These are phyloP conservation scores for Colletotrichum echinochloae DNA, from an alignment of 2,329 filamentous ascomycete species.

Conservation along the genomic window DNA sequence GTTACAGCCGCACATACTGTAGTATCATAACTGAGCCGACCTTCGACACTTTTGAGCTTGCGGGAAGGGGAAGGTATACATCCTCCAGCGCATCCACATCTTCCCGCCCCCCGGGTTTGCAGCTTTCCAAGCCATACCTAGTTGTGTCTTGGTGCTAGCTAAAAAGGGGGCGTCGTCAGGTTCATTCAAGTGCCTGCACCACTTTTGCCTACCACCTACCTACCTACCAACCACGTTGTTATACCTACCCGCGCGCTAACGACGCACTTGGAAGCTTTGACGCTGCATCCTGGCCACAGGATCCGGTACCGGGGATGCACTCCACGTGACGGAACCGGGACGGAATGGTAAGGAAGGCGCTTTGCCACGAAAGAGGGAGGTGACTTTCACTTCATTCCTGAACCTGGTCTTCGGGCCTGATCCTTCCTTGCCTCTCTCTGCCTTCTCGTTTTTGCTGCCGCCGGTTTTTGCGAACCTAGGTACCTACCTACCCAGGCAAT, in stretches of 20 bases:
- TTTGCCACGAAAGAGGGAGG: not conserved
- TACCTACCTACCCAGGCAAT: not conserved
- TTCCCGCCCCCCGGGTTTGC: not conserved
- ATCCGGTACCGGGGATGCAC: conserved; percentile 11
- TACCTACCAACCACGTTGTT: not conserved
- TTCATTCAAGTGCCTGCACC: not conserved
- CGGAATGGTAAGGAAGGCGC: not conserved
- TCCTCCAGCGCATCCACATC: not conserved
- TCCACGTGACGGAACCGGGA: conserved; percentile 25
- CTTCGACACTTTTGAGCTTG: not conserved
- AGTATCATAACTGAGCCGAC: not conserved
- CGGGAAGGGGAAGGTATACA: not conserved
- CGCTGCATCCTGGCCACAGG: conserved; percentile 22
- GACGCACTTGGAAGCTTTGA: conserved; percentile 16
- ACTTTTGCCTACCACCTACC: too few species aligned
- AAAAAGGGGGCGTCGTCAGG: not conserved
- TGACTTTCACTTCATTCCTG: not conserved
- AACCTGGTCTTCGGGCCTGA: not conserved
- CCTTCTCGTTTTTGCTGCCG: not conserved
- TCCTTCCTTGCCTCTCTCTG: not conserved
- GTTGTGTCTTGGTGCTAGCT: not conserved
- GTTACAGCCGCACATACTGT: not conserved
- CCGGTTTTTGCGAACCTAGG: not conserved
- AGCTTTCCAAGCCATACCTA: not conserved
- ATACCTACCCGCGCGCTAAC: not conserved